Evolutionary conservation across 176 grass and related monocot species (phyloP).

Genomic region (Cenchrus fungigraminus): DNA sequence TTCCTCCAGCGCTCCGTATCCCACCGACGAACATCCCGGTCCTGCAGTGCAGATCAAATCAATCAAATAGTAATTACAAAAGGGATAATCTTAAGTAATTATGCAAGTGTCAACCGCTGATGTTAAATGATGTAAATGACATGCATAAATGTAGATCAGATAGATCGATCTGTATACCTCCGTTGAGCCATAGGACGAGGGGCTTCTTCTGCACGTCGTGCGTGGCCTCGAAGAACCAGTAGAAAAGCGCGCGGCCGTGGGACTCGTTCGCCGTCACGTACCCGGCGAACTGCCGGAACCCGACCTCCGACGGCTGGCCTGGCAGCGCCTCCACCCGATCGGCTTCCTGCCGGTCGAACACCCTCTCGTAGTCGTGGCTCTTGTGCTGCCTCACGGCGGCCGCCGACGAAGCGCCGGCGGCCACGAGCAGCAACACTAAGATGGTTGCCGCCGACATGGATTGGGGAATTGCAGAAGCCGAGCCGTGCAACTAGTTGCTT

Average conservation of each 20-base stretch:
- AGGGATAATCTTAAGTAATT: too few relatives aligned
- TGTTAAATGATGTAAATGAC: neutral
- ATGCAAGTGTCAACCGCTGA: too few relatives aligned
- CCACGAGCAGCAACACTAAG: neutral
- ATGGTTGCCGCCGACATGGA: neutral
- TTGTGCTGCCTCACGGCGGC: neutral
- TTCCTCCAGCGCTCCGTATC: constrained; percentile 66
- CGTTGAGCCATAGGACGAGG: constrained; percentile 72
- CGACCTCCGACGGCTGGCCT: constrained; percentile 56
- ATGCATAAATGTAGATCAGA: neutral
- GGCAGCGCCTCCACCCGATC: constrained; percentile 62
- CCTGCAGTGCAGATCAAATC: constrained; percentile 21
- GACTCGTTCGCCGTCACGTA: constrained; percentile 81
- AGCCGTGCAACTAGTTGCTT: neutral
- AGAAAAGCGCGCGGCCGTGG: constrained; percentile 84
- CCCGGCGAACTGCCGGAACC: constrained; percentile 70
- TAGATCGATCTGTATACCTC: constrained; percentile 25
- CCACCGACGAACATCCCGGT: constrained; percentile 74
- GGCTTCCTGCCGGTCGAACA: constrained; percentile 55
- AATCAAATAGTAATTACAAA: neutral
- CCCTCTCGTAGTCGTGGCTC: neutral
- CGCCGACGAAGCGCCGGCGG: neutral
- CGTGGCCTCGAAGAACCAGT: constrained; percentile 87
- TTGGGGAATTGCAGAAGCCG: neutral
- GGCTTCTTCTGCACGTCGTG: constrained; percentile 60